Base-by-base conservation (phyloP, 2,329 filamentous ascomycete genomes). In the Exophiala sideris region DNA sequence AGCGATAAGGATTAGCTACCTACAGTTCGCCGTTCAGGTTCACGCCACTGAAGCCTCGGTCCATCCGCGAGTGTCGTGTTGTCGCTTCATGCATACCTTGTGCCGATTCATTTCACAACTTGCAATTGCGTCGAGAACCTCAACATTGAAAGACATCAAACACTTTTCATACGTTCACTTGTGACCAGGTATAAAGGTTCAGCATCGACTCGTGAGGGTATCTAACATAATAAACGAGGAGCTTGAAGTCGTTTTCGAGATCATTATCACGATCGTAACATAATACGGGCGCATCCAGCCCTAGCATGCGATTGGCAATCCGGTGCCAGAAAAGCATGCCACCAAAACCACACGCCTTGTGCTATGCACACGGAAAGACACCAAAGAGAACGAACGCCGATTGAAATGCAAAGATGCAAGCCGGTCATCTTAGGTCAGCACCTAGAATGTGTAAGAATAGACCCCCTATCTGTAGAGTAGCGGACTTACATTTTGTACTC, bases 401-500 rank as follows among this genome's bases (percentile, higher is more conserved):
- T 10, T 16, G 20, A 34, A 20, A 20, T 14, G 21, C 24, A 53
- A 14, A 14, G 20, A 53, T 14, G 12, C 33, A 9, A 34, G 40
- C 10, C 35, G 10, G 40, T 50, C 18, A 44, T 16, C 18, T 42
- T 8, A 16, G 29, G 50, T 61, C 48, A 61, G 44, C 56, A 56
- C 48, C 53, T 61, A 42, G 6, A 36, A 42, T 11, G 48, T 38
- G n/a, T 40, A 42, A 47, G 18, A 35, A 12, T 9, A 40, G 20
- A 21, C 7, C 10, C 10, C 35, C 5, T 33, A n/a, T 2, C 7
- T 2, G 16, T 46, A 20, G 24, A 16, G 12, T 12, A 5, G 33
- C 3, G 21, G 34, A 24, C 47, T 58, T 52, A 61, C 75, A 86
- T 86, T 70, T 87, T 92, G 80, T 96, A 99, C 64, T 84, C 79